Conservation (phyloP, 2,329 filamentous ascomycete genomes). For the Calycina herbarum region DNA sequence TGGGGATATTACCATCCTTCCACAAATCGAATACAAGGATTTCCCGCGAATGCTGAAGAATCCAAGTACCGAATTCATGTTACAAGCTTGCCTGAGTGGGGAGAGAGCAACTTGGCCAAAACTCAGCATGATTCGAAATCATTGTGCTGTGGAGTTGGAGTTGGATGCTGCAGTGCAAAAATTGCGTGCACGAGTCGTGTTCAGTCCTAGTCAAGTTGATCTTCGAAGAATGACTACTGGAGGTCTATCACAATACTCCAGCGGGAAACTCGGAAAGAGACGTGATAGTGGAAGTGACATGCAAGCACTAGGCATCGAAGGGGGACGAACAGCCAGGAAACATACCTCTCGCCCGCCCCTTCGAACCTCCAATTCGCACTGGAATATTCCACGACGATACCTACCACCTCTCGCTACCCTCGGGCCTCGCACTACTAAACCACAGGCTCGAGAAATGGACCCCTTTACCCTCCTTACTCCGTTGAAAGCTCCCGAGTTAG, state of each 20-base stretch:
- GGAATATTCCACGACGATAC: conserved; percentile 18
- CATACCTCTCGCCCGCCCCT: conserved; percentile 26
- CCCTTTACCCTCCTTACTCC: conserved; percentile 21
- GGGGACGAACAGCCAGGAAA: conserved; percentile 19
- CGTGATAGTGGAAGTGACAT: conserved; percentile 28
- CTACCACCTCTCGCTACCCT: conserved; percentile 16
- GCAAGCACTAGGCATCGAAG: conserved; percentile 10
- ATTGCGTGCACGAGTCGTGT: conserved; percentile 60
- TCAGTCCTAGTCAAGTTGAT: conserved; percentile 38
- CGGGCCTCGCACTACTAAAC: conserved; percentile 18
- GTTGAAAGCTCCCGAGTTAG: conserved; percentile 16
- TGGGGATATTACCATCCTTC: conserved; percentile 92
- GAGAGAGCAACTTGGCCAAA: conserved; percentile 92
- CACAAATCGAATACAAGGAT: conserved; percentile 72
- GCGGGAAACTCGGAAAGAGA: conserved; percentile 22
- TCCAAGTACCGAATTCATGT: conserved; percentile 84
- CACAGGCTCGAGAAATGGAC: conserved; percentile 18
- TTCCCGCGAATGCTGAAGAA: conserved; percentile 79
- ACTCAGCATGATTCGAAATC: conserved; percentile 79
- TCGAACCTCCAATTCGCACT: conserved; percentile 25
- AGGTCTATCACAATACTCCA: conserved; percentile 14
- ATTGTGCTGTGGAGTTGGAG: conserved; percentile 84
- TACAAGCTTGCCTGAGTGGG: conserved; percentile 71
- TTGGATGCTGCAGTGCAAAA: conserved; percentile 73
- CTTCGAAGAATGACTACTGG: conserved; percentile 34